Conservation (phyloP, 805 yeast species). For the Saccharomycopsis selenospora region DNA sequence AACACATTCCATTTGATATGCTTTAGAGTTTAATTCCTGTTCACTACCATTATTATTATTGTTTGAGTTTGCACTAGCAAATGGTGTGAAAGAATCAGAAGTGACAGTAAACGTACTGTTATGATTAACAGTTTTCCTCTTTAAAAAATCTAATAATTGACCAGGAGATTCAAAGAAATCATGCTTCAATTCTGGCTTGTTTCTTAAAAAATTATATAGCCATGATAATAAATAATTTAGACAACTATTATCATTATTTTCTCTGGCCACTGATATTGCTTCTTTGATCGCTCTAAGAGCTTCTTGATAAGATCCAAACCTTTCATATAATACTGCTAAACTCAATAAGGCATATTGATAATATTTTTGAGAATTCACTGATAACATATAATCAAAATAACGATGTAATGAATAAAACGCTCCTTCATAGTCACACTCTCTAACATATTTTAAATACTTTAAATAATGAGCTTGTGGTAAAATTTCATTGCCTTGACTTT, state of each 20-base stretch:
- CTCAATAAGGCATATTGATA: conserved; percentile 75
- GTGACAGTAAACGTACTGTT: conserved; percentile 26
- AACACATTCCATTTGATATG: conserved; percentile 58
- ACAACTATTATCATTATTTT: conserved; percentile 67
- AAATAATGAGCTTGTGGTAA: conserved; percentile 48
- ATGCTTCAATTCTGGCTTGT: conserved; percentile 52
- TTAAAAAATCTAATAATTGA: conserved; percentile 58
- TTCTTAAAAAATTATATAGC: conserved; percentile 63
- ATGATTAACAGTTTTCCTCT: conserved; percentile 40
- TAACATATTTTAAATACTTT: conserved; percentile 51
- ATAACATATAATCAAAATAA: conserved; percentile 71
- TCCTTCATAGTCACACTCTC: conserved; percentile 50
- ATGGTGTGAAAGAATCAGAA: conserved; percentile 23
- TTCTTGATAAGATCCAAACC: conserved; percentile 56
- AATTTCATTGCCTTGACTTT: conserved; percentile 34
- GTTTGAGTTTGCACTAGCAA: no score
- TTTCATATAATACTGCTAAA: conserved; percentile 63
- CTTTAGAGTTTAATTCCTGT: conserved; percentile 39
- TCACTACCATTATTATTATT: conserved; percentile 29
- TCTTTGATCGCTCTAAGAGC: conserved; percentile 79
- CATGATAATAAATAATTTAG: conserved; percentile 66
- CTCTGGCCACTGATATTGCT: conserved; percentile 82
- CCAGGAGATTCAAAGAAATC: conserved; percentile 50
- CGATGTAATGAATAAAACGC: conserved; percentile 49
- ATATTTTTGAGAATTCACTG: conserved; percentile 52